These are phyloP conservation scores for Aspergillus fumigatiaffinis DNA, from an alignment of 2,329 filamentous ascomycete species.

Conservation along the genomic window DNA sequence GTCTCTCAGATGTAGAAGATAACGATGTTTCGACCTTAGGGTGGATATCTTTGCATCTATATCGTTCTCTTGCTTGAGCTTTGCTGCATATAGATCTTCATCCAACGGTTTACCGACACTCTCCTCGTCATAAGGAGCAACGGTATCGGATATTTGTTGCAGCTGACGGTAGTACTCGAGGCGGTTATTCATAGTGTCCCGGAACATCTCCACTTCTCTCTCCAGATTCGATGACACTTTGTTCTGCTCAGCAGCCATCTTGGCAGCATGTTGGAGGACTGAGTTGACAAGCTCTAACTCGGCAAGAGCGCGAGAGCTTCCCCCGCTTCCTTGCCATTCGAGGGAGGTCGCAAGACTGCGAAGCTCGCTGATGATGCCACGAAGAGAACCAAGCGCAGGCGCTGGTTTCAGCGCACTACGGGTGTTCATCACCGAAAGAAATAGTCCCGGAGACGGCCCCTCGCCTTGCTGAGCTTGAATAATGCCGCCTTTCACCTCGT, in stretches of 20 bases:
- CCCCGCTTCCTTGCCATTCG: slow-evolving; percentile 54
- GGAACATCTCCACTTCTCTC: slow-evolving; percentile 70
- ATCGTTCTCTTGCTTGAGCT: slow-evolving; percentile 47
- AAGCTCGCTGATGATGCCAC: slow-evolving; percentile 66
- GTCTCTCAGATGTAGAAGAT: slow-evolving; percentile 59
- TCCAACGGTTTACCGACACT: slow-evolving; percentile 56
- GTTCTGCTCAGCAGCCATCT: slow-evolving; percentile 49
- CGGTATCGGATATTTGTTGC: slow-evolving; percentile 84
- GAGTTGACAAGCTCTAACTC: slow-evolving; percentile 64
- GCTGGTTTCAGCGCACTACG: slow-evolving; percentile 44
- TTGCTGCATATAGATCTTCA: slow-evolving; percentile 40
- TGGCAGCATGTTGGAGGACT: slow-evolving; percentile 59
- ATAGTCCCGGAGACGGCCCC: slow-evolving; percentile 68
- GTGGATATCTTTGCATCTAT: slow-evolving; percentile 58
- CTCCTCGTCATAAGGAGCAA: slow-evolving; percentile 66
- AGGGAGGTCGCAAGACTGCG: slow-evolving; percentile 60
- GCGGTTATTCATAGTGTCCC: slow-evolving; percentile 74
- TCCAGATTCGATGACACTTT: slow-evolving; percentile 51
- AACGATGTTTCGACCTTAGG: slow-evolving; percentile 70
- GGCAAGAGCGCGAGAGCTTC: slow-evolving; percentile 52
- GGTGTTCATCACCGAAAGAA: slow-evolving; percentile 46
- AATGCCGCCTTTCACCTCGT: slow-evolving; percentile 65
- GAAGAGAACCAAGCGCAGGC: slow-evolving; percentile 59
- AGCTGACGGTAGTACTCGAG: slow-evolving; percentile 88
- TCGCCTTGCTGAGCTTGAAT: slow-evolving; percentile 58